Base-by-base conservation (phyloP, 2,329 filamentous ascomycete genomes). In the Calonectria pseudoturangicola region DNA sequence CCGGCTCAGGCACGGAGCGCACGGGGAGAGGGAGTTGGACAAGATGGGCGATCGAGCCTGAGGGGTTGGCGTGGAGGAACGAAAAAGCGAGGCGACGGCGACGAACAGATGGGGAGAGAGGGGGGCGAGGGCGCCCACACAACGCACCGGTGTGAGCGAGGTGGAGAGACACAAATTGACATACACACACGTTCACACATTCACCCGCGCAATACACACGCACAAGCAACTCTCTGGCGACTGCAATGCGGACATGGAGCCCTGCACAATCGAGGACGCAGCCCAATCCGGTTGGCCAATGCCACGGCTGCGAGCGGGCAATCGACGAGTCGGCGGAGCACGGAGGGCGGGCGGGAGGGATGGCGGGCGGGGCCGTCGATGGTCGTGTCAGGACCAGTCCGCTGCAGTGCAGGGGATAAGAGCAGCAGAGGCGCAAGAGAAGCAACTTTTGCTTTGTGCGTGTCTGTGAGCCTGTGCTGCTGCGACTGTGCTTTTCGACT, bases 361-460 rank as follows among this genome's bases (percentile, higher is more conserved):
- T 65, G 62, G 64, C 69, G 56, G 65, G 69, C 64, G 54, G 69
- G 56, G 69, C 56, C 69, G 64, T 71, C 54, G 64, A 67, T 60
- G 62, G 60, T 65, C 21, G 68, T 54, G 43, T 66, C 48, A 70
- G 68, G 68, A 50, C 60, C 43, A 56, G 68, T 63, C 33, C 33
- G 68, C 60, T 65, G 18, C 27, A 62, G 28, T 58, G 41, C 28
- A 64, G 30, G 51, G 51, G 51, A 36, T 27, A 16, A n/a, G 28
- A 56, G 9, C 3, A 54, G 15, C 27, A 58, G 33, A 41, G 45
- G 45, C 21, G 54, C 25, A 27, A 60, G n/a, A 33, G 33, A 36
- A 60, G 4, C 36, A 41, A 15, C 36, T 25, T 60, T 60, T 58
- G 54, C 13, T 4, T 9, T 39, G 54, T 58, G 33, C 43, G 60